Base-by-base conservation (phyloP, 805 yeast species). In the Starmerella sirachaensis region DNA sequence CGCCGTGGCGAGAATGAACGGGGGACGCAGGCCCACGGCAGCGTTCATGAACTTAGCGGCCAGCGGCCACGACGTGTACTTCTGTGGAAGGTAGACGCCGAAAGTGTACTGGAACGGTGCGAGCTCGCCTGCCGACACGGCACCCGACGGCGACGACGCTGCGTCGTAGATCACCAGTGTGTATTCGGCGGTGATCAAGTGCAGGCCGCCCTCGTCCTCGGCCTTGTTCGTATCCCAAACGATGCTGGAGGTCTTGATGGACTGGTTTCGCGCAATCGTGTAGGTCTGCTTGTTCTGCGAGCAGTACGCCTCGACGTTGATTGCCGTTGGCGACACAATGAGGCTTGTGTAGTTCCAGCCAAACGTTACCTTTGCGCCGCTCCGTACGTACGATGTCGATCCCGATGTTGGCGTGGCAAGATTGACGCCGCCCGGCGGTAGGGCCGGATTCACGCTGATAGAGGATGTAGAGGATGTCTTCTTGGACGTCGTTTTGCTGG, bases 231-330 rank as follows among this genome's bases (percentile, higher is more conserved):
- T 59, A 39, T 62, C 58, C 67, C 67, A 62, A 7, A 57, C 54
- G 13, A 51, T 44, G 26, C 44, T 33, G 11, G 58, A 53, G 9
- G 55, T 45, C 25, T 50, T 38, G 25, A 56, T 42, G 2, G 59
- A 39, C 25, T 54, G 52, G 42, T 58, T 57, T 3, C 38, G 43
- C 2, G 66, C 62, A 20, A 62, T 37, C 5, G 66, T 62, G 39
- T 58, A 59, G 6, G 60, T 55, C 40, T 60, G 54, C 20, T 43
- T 34, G 48, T 62, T 63, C 32, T 41, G 35, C 17, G 62, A 49
- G 51, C 67, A 63, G 31, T 48, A 47, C 5, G 62, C 62, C 38
- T 59, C 62, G 25, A 62, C 54, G 35, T 63, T 60, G 30, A 63
- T 41, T 1, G 57, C 58, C 7, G 52, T 41, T 1, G 67, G 67